Conservation (phyloP, 2,329 filamentous ascomycete species). For the Orbilia blumenaviensis region DNA sequence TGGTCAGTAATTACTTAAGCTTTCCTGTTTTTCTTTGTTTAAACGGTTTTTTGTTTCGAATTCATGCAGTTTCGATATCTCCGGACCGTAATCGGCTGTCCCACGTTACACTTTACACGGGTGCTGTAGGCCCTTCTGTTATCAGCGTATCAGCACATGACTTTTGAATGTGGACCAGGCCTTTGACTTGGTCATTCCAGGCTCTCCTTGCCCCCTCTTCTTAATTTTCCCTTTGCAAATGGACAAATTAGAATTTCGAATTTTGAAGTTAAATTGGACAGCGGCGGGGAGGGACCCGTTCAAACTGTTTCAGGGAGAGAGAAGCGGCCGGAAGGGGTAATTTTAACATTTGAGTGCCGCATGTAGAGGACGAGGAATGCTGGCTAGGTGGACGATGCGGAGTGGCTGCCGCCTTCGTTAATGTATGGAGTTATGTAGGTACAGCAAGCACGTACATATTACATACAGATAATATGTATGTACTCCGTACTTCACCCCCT, state of each 20-base stretch:
- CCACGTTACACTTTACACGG: constrained; percentile 2
- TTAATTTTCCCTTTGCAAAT: background rate
- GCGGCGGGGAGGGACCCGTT: constrained; percentile 11
- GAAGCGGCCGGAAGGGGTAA: constrained; percentile 27
- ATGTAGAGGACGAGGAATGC: constrained; percentile 26
- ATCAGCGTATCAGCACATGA: constrained; percentile 10
- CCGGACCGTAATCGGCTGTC: constrained; percentile 3
- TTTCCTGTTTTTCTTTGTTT: background rate
- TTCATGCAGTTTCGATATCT: background rate
- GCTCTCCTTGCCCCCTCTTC: background rate
- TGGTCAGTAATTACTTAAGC: no score
- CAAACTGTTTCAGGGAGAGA: constrained; percentile 31
- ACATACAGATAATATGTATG: background rate
- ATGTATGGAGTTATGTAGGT: no score
- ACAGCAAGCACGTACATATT: background rate
- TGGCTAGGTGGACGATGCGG: constrained; percentile 12
- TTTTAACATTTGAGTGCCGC: constrained; percentile 21
- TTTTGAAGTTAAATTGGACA: constrained; percentile 23
- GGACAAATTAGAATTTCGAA: constrained; percentile 1
- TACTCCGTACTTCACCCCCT: no score
- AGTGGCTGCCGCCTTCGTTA: constrained; percentile 1
- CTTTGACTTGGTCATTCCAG: constrained; percentile 1
- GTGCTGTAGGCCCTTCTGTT: background rate
- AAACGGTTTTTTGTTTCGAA: background rate
- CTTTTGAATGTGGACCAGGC: no score